Percentiles rank a stretch among this genome's conserved stretches.
Conservation (phyloP, 2,329 filamentous ascomycete genomes). For the Alternaria dauci region DNA sequence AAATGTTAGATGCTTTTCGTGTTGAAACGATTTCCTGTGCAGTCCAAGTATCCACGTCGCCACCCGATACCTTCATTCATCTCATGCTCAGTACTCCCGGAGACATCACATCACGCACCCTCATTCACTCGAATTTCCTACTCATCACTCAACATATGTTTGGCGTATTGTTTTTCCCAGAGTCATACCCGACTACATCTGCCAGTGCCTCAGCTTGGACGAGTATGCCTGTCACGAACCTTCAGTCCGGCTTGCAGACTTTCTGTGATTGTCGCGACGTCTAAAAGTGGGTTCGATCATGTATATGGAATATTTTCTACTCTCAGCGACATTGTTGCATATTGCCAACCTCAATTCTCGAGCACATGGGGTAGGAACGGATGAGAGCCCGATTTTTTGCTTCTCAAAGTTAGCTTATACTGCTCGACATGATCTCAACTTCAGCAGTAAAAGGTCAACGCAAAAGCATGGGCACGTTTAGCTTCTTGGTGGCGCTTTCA, state of each 20-base stretch:
- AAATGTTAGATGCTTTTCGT: background rate
- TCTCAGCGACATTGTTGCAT: too few species aligned
- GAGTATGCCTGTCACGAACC: background rate
- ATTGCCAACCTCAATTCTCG: too few species aligned
- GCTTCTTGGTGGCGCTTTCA: background rate
- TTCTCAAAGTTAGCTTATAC: background rate
- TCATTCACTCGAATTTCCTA: background rate
- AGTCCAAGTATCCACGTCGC: background rate
- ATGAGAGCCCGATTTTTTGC: background rate
- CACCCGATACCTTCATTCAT: background rate
- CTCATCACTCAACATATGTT: background rate
- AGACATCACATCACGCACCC: background rate
- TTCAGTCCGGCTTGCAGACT: too few species aligned
- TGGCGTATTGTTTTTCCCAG: accelerated
- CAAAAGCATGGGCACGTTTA: too few species aligned
- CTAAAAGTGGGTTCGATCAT: too few species aligned
- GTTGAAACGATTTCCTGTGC: background rate
- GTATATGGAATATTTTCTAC: too few species aligned
- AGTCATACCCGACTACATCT: background rate
- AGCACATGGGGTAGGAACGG: background rate
- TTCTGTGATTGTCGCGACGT: too few species aligned
- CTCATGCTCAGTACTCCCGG: background rate
- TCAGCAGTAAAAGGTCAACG: too few species aligned
- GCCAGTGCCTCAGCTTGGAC: background rate
- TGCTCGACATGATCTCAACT: too few species aligned